phyloP scores from a whole-genome alignment of 805 yeast species.

The Barnettozyma pratensis region DNA sequence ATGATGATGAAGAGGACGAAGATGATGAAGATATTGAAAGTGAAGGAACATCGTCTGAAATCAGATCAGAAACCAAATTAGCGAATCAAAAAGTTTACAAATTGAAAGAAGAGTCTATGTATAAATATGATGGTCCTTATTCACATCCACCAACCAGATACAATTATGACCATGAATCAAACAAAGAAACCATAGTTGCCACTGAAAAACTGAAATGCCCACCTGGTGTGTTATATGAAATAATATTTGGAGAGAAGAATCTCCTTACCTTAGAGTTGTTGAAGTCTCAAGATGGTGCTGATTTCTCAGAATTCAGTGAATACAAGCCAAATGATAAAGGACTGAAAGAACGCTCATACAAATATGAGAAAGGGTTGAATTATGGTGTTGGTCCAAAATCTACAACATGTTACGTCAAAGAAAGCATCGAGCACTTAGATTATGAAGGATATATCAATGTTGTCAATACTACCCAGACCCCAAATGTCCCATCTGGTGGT shows the following conservation, averaged over 20 bases:
- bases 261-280: slow-evolving; percentile 38
- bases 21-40: slow-evolving; percentile 22
- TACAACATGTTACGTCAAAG: slow-evolving; percentile 67
- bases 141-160: slow-evolving; percentile 54
- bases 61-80: slow-evolving; percentile 7
- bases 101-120: slow-evolving; percentile 35
- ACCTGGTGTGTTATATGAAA: slow-evolving; percentile 64
- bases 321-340: slow-evolving; percentile 35
- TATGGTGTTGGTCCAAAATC: slow-evolving; percentile 91
- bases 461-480: slow-evolving; percentile 65
- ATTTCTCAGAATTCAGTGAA: slow-evolving; percentile 29
- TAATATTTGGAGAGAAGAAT: slow-evolving; percentile 63
- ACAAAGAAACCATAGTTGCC: slow-evolving; percentile 48
- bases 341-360: slow-evolving; percentile 45
- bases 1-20: slow-evolving; percentile 24
- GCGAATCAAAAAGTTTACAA: slow-evolving; percentile 26
- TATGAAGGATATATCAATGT: slow-evolving; percentile 52
- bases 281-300: slow-evolving; percentile 33
- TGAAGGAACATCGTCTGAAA: slow-evolving; percentile 4
- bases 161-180: slow-evolving; percentile 37
- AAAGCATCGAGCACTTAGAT: slow-evolving; percentile 53
- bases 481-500: slow-evolving; percentile 92
- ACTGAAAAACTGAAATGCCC: slow-evolving; percentile 60
- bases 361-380: slow-evolving; percentile 69
- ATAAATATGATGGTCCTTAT: slow-evolving; percentile 57